Conservation (phyloP, 208 protist genomes). For the Jaenimonas drosophilae region DNA sequence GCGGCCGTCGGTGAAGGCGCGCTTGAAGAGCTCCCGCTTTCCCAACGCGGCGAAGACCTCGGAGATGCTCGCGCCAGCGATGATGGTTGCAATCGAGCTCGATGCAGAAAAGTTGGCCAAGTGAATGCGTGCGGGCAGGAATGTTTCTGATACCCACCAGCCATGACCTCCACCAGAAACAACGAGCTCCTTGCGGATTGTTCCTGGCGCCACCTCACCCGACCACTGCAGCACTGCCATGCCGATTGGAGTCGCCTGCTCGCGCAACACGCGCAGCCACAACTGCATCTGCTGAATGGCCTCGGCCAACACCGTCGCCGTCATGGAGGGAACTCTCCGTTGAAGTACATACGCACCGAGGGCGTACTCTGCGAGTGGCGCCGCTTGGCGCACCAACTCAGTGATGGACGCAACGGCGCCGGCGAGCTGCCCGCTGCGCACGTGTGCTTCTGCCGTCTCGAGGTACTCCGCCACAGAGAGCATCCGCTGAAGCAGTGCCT, state of each 20-base stretch:
- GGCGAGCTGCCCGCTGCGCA: conserved; percentile 59
- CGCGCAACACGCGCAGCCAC: conserved; percentile 70
- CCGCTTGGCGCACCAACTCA: conserved; percentile 54
- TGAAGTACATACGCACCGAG: conserved; percentile 83
- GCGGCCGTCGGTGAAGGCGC: conserved; percentile 66
- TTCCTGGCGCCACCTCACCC: conserved; percentile 37
- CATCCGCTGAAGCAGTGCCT: conserved; percentile 28
- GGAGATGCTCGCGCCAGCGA: conserved; percentile 66
- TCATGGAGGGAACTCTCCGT: conserved; percentile 56
- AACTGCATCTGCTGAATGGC: conserved; percentile 72
- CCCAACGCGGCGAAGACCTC: conserved; percentile 71
- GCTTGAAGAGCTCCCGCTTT: conserved; percentile 56
- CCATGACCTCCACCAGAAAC: conserved; percentile 30
- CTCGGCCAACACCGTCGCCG: conserved; percentile 45
- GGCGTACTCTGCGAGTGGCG: conserved; percentile 59
- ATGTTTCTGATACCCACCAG: conserved; percentile 63
- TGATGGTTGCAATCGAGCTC: conserved; percentile 34
- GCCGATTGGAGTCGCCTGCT: conserved; percentile 53
- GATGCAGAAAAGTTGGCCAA: conserved; percentile 44
- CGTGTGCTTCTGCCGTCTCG: conserved; percentile 67
- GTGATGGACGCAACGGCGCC: conserved; percentile 64
- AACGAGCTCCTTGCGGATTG: conserved; percentile 28
- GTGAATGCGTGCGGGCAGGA: conserved; percentile 28
- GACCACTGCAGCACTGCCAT: conserved; percentile 49
- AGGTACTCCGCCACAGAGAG: conserved; percentile 69